phyloP scores from a whole-genome alignment of 371 early-diverging fungal genomes.

The Nematocida ausubeli region DNA sequence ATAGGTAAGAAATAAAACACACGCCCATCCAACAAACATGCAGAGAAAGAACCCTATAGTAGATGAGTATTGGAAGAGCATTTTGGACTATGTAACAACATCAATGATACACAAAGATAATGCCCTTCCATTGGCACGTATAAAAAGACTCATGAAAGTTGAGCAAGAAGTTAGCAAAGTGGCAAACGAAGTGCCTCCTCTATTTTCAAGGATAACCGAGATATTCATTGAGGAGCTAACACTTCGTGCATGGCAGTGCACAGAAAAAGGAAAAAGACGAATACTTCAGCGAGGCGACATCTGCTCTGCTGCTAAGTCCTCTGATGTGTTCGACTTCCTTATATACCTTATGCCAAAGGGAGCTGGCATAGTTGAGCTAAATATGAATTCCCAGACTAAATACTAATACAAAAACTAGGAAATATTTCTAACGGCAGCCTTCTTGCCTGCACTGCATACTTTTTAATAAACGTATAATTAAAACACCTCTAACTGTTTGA shows the following conservation, averaged over 20 bases:
- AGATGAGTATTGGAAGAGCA: conserved; percentile 52
- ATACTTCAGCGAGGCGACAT: conserved; percentile 90
- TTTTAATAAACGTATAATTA: too few relatives aligned
- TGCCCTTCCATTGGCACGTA: conserved; percentile 88
- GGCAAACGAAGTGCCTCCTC: conserved; percentile 75
- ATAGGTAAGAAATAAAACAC: neutral
- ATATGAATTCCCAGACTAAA: conserved; percentile 11
- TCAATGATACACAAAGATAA: conserved; percentile 72
- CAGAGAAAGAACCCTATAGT: conserved; percentile 35
- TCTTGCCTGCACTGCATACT: too few relatives aligned
- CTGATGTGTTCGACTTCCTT: conserved; percentile 94
- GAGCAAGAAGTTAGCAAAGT: conserved; percentile 85
- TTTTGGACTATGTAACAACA: conserved; percentile 19
- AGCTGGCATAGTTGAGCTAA: conserved; percentile 35
- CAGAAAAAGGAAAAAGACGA: conserved; percentile 93
- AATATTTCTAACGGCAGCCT: neutral
- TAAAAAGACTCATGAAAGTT: conserved; percentile 98
- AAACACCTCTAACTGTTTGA: too few relatives aligned
- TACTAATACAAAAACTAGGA: conserved; percentile 21
- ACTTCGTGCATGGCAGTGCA: conserved; percentile 88
- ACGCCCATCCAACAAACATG: neutral
- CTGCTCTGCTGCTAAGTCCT: conserved; percentile 81
- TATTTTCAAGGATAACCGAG: conserved; percentile 92
- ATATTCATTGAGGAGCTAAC: conserved; percentile 89
- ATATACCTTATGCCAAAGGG: conserved; percentile 88